Conservation (phyloP, 208 protist species). For the Histomonas meleagridis region DNA sequence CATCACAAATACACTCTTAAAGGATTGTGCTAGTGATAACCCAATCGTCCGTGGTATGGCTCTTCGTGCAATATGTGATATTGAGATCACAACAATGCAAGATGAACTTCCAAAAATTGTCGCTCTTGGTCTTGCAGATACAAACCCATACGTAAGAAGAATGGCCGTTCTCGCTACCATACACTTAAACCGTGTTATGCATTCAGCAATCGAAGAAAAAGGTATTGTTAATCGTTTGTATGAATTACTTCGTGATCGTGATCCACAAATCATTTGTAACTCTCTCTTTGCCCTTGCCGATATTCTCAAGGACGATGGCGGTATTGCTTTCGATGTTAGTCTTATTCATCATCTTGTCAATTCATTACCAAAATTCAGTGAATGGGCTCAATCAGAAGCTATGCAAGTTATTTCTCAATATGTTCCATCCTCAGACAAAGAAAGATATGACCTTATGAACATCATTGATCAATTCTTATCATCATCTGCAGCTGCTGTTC, state of each 20-base stretch:
- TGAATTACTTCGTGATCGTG: neutral
- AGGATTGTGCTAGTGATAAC: neutral
- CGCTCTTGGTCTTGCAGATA: neutral
- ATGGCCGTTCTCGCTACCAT: neutral
- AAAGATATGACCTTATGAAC: conserved; percentile 34
- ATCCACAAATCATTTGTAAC: conserved; percentile 28
- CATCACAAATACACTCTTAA: neutral
- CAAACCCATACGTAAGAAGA: conserved; percentile 13
- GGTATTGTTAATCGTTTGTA: conserved; percentile 1
- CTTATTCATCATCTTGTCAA: conserved; percentile 36
- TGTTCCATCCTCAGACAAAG: neutral
- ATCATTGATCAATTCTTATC: neutral
- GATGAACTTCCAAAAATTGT: conserved; percentile 25
- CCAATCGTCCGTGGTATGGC: conserved; percentile 35
- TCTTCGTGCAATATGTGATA: conserved; percentile 19
- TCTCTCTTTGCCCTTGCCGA: neutral
- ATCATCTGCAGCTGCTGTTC: neutral
- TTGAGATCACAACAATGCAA: neutral
- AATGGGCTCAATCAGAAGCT: conserved; percentile 21
- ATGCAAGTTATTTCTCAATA: conserved; percentile 15
- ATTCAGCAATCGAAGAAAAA: neutral
- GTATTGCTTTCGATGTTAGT: neutral
- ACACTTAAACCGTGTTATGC: neutral
- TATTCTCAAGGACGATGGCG: conserved; percentile 17
- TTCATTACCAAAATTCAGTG: neutral